Percentiles rank a stretch among this genome's conserved stretches.
Evolutionary conservation across 495 filamentous ascomycete species (phyloP).

Genomic region (Penicillium manginii): DNA sequence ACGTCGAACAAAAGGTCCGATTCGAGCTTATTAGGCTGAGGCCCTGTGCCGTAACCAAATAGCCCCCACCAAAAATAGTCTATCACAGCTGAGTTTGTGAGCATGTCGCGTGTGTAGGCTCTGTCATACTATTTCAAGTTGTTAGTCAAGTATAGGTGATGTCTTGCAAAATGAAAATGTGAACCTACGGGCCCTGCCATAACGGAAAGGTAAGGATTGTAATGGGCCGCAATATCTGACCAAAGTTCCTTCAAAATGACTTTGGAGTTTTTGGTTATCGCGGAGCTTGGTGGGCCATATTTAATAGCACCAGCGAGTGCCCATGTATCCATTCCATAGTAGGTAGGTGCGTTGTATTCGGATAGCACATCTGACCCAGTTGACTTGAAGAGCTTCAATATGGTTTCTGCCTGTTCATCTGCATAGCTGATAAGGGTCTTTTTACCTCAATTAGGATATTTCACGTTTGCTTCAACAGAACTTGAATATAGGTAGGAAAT

Average conservation of each 20-base stretch:
- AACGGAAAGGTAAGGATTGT: conserved; percentile 28
- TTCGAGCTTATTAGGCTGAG: conserved; percentile 30
- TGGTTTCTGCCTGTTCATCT: conserved; percentile 19
- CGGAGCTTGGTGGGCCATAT: conserved; percentile 24
- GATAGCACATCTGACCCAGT: conserved; percentile 26
- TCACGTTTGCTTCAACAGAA: background rate
- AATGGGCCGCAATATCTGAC: conserved; percentile 32
- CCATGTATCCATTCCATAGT: conserved; percentile 35
- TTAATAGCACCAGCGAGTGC: conserved; percentile 31
- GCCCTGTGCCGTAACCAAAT: conserved; percentile 30
- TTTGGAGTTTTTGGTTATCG: conserved; percentile 25
- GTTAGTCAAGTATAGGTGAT: background rate
- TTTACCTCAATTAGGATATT: background rate
- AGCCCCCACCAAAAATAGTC: conserved; percentile 35
- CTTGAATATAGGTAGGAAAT: too few relatives aligned
- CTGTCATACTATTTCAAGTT: conserved; percentile 26
- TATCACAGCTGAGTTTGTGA: conserved; percentile 28
- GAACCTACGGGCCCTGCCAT: conserved; percentile 22
- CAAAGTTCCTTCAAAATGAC: conserved; percentile 27
- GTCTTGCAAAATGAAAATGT: background rate
- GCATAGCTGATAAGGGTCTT: conserved; percentile 31
- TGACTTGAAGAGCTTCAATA: conserved; percentile 30
- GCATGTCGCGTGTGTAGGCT: conserved; percentile 34
- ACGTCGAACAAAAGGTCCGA: conserved; percentile 31
- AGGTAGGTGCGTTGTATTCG: conserved; percentile 34